These are phyloP conservation scores for Pseudisothecium myosuroides DNA, from an alignment of 225 moss, liverwort and hornwort species.

Conservation along the genomic window DNA sequence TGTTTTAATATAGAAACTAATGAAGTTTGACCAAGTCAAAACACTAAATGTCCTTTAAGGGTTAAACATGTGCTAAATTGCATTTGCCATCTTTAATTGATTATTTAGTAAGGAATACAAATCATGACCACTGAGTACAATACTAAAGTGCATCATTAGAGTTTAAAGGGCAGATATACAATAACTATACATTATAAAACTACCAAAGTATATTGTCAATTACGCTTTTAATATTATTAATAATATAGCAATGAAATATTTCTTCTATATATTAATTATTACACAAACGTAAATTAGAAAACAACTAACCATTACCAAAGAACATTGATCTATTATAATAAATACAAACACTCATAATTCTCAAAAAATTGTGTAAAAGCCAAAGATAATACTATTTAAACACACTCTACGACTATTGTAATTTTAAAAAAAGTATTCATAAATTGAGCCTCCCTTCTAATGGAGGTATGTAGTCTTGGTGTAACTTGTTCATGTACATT, in stretches of 20 bases:
- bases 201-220: not conserved
- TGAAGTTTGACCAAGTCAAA: rapidly evolving
- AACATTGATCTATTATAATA: not conserved
- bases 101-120: not conserved
- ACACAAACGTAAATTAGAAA: not conserved
- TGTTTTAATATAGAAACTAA: not conserved
- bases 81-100: not conserved
- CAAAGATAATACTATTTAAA: not conserved
- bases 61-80: rapidly evolving
- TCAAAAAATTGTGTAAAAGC: rapidly evolving
- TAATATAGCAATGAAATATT: not conserved
- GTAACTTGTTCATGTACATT: rapidly evolving
- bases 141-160: too few species aligned
- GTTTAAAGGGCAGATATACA: rapidly evolving
- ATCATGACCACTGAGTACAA: rapidly evolving
- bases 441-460: not conserved
- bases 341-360: not conserved
- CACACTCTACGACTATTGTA: rapidly evolving
- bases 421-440: not conserved
- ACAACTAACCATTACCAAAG: not conserved
- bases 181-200: rapidly evolving
- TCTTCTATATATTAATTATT: not conserved
- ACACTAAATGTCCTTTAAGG: rapidly evolving
- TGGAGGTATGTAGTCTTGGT: rapidly evolving
- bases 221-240: not conserved